Conservation (phyloP, 2,329 filamentous ascomycete genomes). For the Immersiporthe knoxdaviesiana region DNA sequence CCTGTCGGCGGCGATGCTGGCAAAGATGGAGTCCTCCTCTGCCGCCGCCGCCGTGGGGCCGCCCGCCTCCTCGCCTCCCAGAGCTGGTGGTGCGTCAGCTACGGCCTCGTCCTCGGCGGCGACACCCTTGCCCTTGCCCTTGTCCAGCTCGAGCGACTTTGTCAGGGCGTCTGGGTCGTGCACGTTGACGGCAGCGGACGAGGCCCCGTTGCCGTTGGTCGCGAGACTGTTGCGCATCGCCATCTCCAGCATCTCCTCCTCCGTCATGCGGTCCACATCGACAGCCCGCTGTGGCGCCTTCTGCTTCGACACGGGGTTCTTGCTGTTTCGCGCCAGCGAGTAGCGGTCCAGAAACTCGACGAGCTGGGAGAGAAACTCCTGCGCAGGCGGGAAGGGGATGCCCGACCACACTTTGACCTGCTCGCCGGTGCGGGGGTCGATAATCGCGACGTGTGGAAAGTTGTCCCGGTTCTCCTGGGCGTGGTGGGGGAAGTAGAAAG, state of each 20-base stretch:
- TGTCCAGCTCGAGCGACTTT: conserved; percentile 57
- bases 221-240: conserved; percentile 87
- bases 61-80: conserved; percentile 22
- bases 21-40: conserved; percentile 57
- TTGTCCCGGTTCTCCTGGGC: conserved; percentile 80
- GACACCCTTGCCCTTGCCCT: conserved; percentile 57
- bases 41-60: conserved; percentile 34
- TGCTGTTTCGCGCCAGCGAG: conserved; percentile 82
- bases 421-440: conserved; percentile 94
- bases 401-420: conserved; percentile 97
- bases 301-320: conserved; percentile 89
- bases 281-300: conserved; percentile 66
- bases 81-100: conserved; percentile 34
- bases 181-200: conserved; percentile 43
- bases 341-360: conserved; percentile 98
- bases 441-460: conserved; percentile 93
- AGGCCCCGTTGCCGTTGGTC: conserved; percentile 46
- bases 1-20: conserved; percentile 69
- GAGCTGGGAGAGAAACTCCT: conserved; percentile 87
- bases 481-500: conserved; percentile 80
- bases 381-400: conserved; percentile 71
- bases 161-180: conserved; percentile 89
- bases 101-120: conserved; percentile 41
- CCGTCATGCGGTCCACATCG: conserved; percentile 86
- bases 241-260: conserved; percentile 96